A percentile compares a stretch with the other conserved stretches of the same genome.
Evolutionary conservation across 2,329 filamentous ascomycete species (phyloP).

Genomic region (Fusarium aywerte): DNA sequence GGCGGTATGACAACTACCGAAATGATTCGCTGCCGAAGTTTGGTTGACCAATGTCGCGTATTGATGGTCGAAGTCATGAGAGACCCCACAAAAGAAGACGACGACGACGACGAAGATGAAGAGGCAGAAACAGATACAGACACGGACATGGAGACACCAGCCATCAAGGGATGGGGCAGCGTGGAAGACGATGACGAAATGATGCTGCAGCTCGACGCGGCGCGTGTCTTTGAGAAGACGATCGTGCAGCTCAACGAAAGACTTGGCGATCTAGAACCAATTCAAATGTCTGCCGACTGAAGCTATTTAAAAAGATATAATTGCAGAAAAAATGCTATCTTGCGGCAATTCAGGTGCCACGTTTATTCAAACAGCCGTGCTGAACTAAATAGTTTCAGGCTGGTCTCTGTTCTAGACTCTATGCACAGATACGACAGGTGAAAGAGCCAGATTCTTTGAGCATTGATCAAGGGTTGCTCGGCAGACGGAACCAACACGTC

Average conservation of each 20-base stretch:
- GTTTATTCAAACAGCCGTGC: background rate
- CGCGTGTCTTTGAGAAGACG: conserved; percentile 81
- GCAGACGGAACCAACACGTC: conserved; percentile 6
- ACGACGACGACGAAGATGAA: conserved; percentile 44
- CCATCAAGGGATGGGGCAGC: conserved; percentile 45
- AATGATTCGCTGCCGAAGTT: conserved; percentile 85
- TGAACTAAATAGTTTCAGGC: conserved; percentile 7
- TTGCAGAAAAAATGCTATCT: background rate
- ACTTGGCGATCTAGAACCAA: conserved; percentile 55
- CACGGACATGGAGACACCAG: conserved; percentile 43
- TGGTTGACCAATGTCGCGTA: conserved; percentile 80
- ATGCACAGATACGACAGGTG: conserved; percentile 13
- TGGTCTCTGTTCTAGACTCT: background rate
- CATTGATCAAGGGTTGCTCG: conserved; percentile 10
- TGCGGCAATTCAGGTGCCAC: background rate
- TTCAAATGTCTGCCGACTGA: conserved; percentile 40
- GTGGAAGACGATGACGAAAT: conserved; percentile 59
- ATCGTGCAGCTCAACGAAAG: conserved; percentile 78
- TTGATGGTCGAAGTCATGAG: conserved; percentile 75
- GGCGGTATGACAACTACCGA: conserved; percentile 81
- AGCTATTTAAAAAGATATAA: background rate
- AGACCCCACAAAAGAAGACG: conserved; percentile 53
- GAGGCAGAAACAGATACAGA: conserved; percentile 51
- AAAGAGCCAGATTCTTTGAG: background rate
- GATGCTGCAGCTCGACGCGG: conserved; percentile 74